Evolutionary conservation across 2,329 filamentous ascomycete genomes (phyloP).

Genomic region (Calonectria montana): DNA sequence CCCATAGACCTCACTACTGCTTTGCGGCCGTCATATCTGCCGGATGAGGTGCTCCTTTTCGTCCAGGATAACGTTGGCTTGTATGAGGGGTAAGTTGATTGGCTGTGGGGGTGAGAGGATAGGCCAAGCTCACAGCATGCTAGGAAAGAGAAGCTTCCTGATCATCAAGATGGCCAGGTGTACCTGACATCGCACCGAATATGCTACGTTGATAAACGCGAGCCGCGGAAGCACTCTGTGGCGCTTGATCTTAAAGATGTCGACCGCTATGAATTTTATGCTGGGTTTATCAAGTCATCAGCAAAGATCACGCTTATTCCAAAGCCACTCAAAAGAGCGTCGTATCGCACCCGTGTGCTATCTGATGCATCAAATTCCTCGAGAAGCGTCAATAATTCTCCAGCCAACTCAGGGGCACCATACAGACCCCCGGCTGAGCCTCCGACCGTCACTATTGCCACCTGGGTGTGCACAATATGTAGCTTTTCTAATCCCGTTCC

Average conservation of each 20-base stretch:
- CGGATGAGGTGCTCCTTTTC: conserved; percentile 94
- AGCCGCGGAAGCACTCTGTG: conserved; percentile 86
- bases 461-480: conserved; percentile 97
- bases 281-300: conserved; percentile 94
- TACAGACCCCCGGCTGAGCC: conserved; percentile 54
- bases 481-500: conserved; percentile 94
- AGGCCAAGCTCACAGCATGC: conserved; percentile 26
- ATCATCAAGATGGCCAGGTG: conserved; percentile 94
- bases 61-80: conserved; percentile 97
- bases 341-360: conserved; percentile 65
- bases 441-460: conserved; percentile 70
- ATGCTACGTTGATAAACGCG: conserved; percentile 92
- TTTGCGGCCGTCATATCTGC: conserved; percentile 89
- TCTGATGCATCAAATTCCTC: conserved; percentile 59
- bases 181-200: conserved; percentile 96
- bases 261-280: conserved; percentile 91
- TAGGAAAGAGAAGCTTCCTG: conserved; percentile 94
- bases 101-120: background rate
- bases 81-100: conserved; percentile 86
- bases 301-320: conserved; percentile 91
- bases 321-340: conserved; percentile 77
- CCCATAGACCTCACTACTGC: conserved; percentile 96
- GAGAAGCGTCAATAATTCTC: conserved; percentile 59
- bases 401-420: conserved; percentile 56
- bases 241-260: conserved; percentile 91